Evolutionary conservation across 768 basidiomycete species (phyloP).

Genomic region (Crucibulum laeve): DNA sequence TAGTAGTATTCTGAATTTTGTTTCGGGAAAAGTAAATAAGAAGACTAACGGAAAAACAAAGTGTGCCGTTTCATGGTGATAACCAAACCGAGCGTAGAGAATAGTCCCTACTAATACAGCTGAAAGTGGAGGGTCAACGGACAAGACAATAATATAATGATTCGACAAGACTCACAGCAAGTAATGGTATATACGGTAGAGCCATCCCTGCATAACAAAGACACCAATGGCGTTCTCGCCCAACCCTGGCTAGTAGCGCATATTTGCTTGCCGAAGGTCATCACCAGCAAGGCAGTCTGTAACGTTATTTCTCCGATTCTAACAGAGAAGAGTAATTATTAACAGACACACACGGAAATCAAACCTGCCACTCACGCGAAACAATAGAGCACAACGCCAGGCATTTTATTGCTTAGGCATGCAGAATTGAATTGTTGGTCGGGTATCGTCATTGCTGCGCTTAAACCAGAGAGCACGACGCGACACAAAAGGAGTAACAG

Average conservation of each 20-base stretch:
- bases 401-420: constrained; percentile 9
- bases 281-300: constrained; percentile 10
- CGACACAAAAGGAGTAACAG: constrained; percentile 4
- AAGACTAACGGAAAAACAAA: constrained; percentile 13
- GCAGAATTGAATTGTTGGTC: constrained; percentile 8
- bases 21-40: neutral
- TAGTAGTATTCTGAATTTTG: too few relatives aligned
- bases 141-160: neutral
- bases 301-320: constrained; percentile 11
- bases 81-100: constrained; percentile 10
- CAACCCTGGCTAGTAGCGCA: constrained; percentile 9
- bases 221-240: constrained; percentile 11
- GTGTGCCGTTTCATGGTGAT: constrained; percentile 12
- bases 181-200: constrained; percentile 8
- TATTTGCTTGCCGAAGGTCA: constrained; percentile 14
- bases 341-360: neutral
- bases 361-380: constrained; percentile 7
- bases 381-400: constrained; percentile 8
- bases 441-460: constrained; percentile 10
- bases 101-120: constrained; percentile 10
- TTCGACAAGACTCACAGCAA: constrained; percentile 7
- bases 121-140: neutral
- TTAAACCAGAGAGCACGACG: constrained; percentile 6
- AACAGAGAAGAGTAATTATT: neutral
- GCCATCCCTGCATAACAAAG: constrained; percentile 10